These are phyloP conservation scores for Bodo saltans DNA, from an alignment of 78 protist genomes.

Conservation along the genomic window DNA sequence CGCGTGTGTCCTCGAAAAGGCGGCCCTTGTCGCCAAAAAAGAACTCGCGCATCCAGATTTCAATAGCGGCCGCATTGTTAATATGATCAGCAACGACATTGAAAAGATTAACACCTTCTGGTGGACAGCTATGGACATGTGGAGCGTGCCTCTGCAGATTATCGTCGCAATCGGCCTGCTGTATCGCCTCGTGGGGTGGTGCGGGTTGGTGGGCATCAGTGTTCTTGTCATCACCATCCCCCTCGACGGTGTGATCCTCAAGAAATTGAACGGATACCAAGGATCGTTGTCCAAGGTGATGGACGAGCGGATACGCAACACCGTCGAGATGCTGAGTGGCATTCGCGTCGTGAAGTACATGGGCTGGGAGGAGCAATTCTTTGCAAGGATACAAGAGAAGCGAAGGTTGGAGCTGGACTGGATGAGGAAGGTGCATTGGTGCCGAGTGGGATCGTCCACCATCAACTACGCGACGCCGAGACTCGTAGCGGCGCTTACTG, in stretches of 20 bases:
- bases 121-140: background rate
- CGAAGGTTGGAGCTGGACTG: background rate
- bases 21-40: background rate
- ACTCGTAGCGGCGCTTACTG: background rate
- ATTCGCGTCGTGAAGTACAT: constrained; percentile 21
- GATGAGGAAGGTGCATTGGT: background rate
- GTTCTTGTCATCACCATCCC: background rate
- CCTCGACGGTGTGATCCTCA: background rate
- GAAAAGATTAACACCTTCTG: background rate
- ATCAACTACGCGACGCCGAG: too few relatives aligned
- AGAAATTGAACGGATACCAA: background rate
- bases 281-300: background rate
- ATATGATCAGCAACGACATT: background rate
- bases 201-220: background rate
- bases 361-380: constrained; percentile 5
- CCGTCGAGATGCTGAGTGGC: background rate
- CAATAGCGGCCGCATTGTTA: background rate
- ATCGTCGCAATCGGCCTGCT: background rate
- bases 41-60: constrained; percentile 10
- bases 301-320: background rate
- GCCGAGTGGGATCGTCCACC: background rate
- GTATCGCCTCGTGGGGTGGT: background rate
- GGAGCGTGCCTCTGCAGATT: background rate
- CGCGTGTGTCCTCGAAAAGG: background rate
- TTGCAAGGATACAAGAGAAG: background rate